Conservation (phyloP, 2,329 filamentous ascomycete genomes). For the Penicillium janthinellum region DNA sequence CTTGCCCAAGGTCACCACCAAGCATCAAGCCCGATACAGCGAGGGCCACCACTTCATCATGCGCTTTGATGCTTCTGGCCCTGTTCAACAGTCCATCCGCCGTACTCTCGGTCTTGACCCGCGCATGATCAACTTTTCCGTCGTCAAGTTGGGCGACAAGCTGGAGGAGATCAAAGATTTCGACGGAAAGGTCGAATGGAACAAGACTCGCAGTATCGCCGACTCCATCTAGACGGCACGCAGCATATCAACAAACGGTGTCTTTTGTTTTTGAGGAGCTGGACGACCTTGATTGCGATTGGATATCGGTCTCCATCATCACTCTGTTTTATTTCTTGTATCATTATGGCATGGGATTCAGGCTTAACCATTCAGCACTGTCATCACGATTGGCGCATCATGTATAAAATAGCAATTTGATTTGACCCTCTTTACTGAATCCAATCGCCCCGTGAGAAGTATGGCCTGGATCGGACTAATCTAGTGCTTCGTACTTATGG, state of each 20-base stretch:
- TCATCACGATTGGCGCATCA: constrained; percentile 39
- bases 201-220: constrained; percentile 34
- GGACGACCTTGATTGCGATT: constrained; percentile 11
- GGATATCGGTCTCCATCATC: constrained; percentile 16
- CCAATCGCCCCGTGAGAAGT: too few species aligned
- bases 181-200: constrained; percentile 58
- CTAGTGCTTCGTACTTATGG: background rate
- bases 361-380: constrained; percentile 23
- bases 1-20: constrained; percentile 75
- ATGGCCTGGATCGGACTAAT: background rate
- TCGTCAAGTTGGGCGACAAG: constrained; percentile 79
- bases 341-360: constrained; percentile 30
- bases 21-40: constrained; percentile 80
- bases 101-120: constrained; percentile 81
- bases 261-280: background rate
- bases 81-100: constrained; percentile 73
- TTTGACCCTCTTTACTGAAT: constrained; percentile 11
- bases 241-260: background rate
- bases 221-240: constrained; percentile 27
- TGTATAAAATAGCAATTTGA: constrained; percentile 28
- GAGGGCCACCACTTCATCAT: constrained; percentile 96
- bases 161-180: constrained; percentile 64
- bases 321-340: constrained; percentile 29
- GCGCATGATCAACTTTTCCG: constrained; percentile 80
- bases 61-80: constrained; percentile 82